Evolutionary conservation across 768 basidiomycete species (phyloP).

Genomic region (Lentinus brumalis): DNA sequence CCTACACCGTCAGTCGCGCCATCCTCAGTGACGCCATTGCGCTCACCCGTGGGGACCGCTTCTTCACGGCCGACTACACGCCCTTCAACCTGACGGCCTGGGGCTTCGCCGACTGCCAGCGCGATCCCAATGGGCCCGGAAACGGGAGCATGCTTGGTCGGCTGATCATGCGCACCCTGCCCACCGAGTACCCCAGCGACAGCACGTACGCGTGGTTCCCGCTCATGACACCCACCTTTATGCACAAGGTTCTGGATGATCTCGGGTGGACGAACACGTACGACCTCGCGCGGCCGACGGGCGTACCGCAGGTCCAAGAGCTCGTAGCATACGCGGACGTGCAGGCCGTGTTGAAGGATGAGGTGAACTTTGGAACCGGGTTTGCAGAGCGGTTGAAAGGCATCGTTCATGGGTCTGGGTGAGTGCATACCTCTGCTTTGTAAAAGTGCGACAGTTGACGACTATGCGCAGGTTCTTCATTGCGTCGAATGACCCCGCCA

Average conservation of each 20-base stretch:
- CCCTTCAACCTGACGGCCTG: conserved; percentile 80
- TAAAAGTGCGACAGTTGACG: background rate
- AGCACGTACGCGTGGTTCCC: conserved; percentile 87
- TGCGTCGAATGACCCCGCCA: conserved; percentile 41
- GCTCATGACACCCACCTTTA: conserved; percentile 75
- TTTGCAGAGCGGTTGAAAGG: conserved; percentile 53
- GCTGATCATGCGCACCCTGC: conserved; percentile 73
- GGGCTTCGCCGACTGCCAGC: conserved; percentile 84
- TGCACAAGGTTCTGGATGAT: conserved; percentile 60
- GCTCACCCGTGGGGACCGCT: conserved; percentile 82
- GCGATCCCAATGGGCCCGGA: conserved; percentile 69
- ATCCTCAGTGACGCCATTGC: conserved; percentile 87
- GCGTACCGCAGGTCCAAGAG: conserved; percentile 26
- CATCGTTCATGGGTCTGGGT: conserved; percentile 66
- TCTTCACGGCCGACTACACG: conserved; percentile 81
- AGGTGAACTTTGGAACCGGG: conserved; percentile 45
- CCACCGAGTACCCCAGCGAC: conserved; percentile 65
- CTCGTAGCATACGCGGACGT: conserved; percentile 54
- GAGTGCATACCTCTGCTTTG: conserved; percentile 13
- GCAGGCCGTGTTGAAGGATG: conserved; percentile 51
- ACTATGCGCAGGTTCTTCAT: conserved; percentile 61
- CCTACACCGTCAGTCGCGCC: conserved; percentile 82
- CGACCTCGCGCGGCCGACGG: conserved; percentile 51
- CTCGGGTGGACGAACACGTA: conserved; percentile 58
- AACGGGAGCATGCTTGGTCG: conserved; percentile 78